Evolutionary conservation across 345 rosid genomes (phyloP), one percentile per base, ranked within the genome.

Genomic region (Aquilaria yunnanensis): DNA sequence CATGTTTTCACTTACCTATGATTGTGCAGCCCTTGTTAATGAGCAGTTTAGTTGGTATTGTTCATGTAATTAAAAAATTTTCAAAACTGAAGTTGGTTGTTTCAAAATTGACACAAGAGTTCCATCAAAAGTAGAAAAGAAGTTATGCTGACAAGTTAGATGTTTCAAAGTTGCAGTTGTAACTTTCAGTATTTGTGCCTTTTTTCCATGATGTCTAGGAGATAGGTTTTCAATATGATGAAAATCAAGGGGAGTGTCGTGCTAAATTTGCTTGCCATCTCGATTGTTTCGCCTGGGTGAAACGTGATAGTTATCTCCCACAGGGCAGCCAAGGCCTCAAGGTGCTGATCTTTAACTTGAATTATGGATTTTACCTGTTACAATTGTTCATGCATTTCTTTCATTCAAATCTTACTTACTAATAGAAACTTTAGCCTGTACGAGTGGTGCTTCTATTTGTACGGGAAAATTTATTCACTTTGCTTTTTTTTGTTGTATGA

Each of bases 271-370:
- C 89, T 61, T 93, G 98, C 74, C 98, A 93, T 80, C 78, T 93
- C 75, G 98, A 93, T 80, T 93, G 97, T 81, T 88, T 86, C 79
- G 98, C 98, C 70, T 93, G 98, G 98, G 98, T 93, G 72, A 93
- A 90, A 76, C 97, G 98, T 76, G 98, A 93, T 62, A 93, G 98
- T 76, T 93, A 93, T 83, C 96, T 93, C 45, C 98, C 98, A 62
- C 98, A 93, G 63, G 98, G 98, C 61, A 93, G 98, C 77, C 98
- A 93, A 0, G 97, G 97, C 78, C 83, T 90, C 65, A 93, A 93
- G 96, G 98, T 89, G 70, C 72, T 57, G 47, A 64, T 10, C 48
- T 64, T 60, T n/a, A 51, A 55, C 13, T 58, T 56, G 33, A 57
- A 3, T 37, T 7, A 37, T 37, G 43, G 4, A 37, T 37, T 37